Evolutionary conservation across 2,329 filamentous ascomycete species (phyloP).

Genomic region (Seiridium cupressi): DNA sequence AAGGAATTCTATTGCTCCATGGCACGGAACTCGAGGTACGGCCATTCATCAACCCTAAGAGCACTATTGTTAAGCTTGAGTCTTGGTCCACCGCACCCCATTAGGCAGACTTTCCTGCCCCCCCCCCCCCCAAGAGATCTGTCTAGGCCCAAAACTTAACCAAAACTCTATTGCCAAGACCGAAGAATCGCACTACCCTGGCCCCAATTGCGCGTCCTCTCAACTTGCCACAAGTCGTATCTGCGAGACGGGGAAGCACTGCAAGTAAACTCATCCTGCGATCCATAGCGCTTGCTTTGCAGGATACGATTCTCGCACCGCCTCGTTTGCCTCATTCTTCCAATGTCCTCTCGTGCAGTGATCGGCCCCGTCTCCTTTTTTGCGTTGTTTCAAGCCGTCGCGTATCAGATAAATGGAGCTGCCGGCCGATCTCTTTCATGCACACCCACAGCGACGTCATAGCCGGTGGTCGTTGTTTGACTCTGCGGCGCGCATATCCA

Average conservation of each 20-base stretch:
- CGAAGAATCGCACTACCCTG: neutral
- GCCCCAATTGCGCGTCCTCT: neutral
- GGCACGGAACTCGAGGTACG: neutral
- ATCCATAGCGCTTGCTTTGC: neutral
- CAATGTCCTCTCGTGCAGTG: neutral
- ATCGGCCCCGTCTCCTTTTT: neutral
- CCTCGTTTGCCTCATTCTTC: neutral
- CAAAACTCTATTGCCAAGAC: constrained; percentile 4
- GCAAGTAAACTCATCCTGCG: no score
- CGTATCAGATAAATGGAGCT: constrained; percentile 6
- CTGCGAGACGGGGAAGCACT: no score
- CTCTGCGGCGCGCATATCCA: no score
- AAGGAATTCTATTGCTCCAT: neutral
- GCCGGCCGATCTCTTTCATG: constrained; percentile 1
- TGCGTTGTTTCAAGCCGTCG: constrained; percentile 1
- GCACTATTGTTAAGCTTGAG: neutral
- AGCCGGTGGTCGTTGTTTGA: neutral
- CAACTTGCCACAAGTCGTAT: neutral
- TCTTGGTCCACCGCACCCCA: neutral
- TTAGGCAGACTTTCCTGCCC: neutral
- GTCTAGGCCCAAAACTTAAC: neutral
- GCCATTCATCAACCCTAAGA: neutral
- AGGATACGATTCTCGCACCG: neutral
- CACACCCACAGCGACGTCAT: constrained; percentile 1
- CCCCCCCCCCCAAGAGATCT: neutral